These are phyloP conservation scores for Allodekkera sacchari DNA, from an alignment of 805 yeast species.

Conservation along the genomic window DNA sequence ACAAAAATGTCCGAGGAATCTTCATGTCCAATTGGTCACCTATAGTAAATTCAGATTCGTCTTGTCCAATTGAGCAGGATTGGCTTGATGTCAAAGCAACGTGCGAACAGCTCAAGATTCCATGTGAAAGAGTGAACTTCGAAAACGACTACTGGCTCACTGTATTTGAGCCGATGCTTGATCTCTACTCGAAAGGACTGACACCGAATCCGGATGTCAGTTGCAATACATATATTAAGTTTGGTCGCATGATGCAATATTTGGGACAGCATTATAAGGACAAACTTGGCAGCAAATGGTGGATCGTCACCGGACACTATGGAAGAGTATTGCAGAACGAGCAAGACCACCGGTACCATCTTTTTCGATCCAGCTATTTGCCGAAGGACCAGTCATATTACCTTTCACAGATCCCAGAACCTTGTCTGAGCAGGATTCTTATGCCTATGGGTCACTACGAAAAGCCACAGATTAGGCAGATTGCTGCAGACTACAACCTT, in stretches of 20 bases:
- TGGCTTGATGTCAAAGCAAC: slow-evolving; percentile 77
- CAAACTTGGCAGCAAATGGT: slow-evolving; percentile 36
- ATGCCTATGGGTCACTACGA: slow-evolving; percentile 76
- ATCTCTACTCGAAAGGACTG: slow-evolving; percentile 55
- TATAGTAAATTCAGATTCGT: slow-evolving; percentile 12
- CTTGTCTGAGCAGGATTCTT: slow-evolving; percentile 39
- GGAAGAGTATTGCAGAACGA: slow-evolving; percentile 39
- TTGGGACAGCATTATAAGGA: slow-evolving; percentile 29
- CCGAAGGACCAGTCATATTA: slow-evolving; percentile 89
- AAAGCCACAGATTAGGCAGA: slow-evolving; percentile 64
- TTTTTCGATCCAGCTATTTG: slow-evolving; percentile 49
- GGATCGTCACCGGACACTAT: slow-evolving; percentile 90
- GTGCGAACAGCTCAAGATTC: slow-evolving; percentile 51
- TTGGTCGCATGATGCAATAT: slow-evolving; percentile 65
- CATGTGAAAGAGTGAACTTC: slow-evolving; percentile 70
- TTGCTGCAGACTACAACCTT: slow-evolving; percentile 49
- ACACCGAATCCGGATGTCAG: slow-evolving; percentile 95
- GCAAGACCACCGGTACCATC: slow-evolving; percentile 20
- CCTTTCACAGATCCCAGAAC: slow-evolving; percentile 53
- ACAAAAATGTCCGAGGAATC: slow-evolving; percentile 63
- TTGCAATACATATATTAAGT: slow-evolving; percentile 80
- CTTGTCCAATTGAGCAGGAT: slow-evolving; percentile 70
- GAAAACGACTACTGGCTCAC: slow-evolving; percentile 90
- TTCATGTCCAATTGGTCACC: slow-evolving; percentile 90
- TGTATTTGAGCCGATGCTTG: slow-evolving; percentile 89